Conservation (phyloP, 1,139 yeast species). For the Nakaseomyces sp. region DNA sequence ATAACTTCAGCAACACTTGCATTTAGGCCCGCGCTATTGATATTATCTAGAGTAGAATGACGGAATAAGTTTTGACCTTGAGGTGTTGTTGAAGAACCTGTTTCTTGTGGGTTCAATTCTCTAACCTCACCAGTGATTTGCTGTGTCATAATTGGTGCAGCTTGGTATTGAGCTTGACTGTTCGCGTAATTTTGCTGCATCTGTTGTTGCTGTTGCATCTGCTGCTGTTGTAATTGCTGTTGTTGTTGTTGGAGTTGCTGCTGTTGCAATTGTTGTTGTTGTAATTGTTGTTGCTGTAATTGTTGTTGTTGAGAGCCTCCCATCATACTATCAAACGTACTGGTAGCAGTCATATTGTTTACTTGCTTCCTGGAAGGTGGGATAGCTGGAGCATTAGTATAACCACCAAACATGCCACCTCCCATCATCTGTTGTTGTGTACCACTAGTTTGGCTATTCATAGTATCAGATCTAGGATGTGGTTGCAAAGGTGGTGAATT, state of each 20-base stretch:
- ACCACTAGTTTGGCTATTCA: not conserved
- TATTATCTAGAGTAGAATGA: slow-evolving; percentile 37
- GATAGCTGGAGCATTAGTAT: slow-evolving; percentile 21
- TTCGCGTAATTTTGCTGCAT: slow-evolving; percentile 3
- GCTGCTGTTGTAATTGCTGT: not conserved
- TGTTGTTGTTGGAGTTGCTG: not conserved
- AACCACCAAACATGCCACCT: not conserved
- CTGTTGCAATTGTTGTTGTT: not conserved
- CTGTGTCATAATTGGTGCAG: not conserved
- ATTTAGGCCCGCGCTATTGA: slow-evolving; percentile 48
- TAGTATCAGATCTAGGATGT: slow-evolving; percentile 8
- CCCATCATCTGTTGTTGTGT: not conserved
- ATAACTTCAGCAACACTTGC: slow-evolving; percentile 77
- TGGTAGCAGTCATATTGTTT: slow-evolving; percentile 12
- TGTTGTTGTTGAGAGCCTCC: not conserved
- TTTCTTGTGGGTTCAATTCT: slow-evolving; percentile 32
- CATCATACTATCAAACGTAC: not conserved
- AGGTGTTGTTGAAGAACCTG: slow-evolving; percentile 31
- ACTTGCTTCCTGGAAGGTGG: slow-evolving; percentile 56
- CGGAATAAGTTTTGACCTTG: slow-evolving; percentile 35
- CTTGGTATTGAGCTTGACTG: slow-evolving; percentile 3
- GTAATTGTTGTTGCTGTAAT: too few relatives aligned
- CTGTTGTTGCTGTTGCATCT: slow-evolving; percentile 2
- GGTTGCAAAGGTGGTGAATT: slow-evolving; percentile 21
- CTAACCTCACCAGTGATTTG: slow-evolving; percentile 25